Evolutionary conservation across 1,139 yeast species (phyloP).

Genomic region (Yamadazyma diddensiae): DNA sequence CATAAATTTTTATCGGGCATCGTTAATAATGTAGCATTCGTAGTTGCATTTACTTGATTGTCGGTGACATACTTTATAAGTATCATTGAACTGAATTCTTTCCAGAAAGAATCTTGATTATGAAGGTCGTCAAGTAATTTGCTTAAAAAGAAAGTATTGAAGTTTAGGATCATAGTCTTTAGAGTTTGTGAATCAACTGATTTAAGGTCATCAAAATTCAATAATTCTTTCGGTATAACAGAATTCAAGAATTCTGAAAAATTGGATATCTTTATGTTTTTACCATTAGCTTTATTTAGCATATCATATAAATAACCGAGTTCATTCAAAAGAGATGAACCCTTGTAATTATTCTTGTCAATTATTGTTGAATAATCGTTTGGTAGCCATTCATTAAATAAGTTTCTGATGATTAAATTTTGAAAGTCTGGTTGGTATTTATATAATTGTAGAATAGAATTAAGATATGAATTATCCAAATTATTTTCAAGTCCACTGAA

Average conservation of each 20-base stretch:
- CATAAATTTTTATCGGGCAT: slow-evolving; percentile 21
- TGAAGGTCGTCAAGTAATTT: slow-evolving; percentile 48
- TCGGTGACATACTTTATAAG: slow-evolving; percentile 37
- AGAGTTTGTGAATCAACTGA: slow-evolving; percentile 33
- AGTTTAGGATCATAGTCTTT: slow-evolving; percentile 47
- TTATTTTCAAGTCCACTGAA: slow-evolving; percentile 90
- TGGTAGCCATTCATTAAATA: slow-evolving; percentile 60
- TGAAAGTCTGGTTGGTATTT: slow-evolving; percentile 73
- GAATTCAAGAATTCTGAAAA: slow-evolving; percentile 52
- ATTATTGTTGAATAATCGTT: slow-evolving; percentile 29
- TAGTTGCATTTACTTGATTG: slow-evolving; percentile 5
- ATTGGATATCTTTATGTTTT: slow-evolving; percentile 68
- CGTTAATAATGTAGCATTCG: slow-evolving; percentile 22
- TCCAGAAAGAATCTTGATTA: slow-evolving; percentile 18
- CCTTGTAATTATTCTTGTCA: slow-evolving; percentile 32
- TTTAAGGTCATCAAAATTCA: slow-evolving; percentile 48
- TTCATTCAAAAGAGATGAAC: slow-evolving; percentile 66
- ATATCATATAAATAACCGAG: slow-evolving; percentile 88
- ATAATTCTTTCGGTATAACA: slow-evolving; percentile 45
- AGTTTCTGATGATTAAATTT: slow-evolving; percentile 55
- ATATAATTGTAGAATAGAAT: slow-evolving; percentile 78
- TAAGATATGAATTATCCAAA: slow-evolving; percentile 76
- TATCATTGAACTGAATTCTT: slow-evolving; percentile 21
- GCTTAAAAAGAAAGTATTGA: slow-evolving; percentile 59
- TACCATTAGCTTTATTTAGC: slow-evolving; percentile 79